These are phyloP conservation scores for Lomentospora prolificans DNA, from an alignment of 2,329 filamentous ascomycete species.

Conservation along the genomic window DNA sequence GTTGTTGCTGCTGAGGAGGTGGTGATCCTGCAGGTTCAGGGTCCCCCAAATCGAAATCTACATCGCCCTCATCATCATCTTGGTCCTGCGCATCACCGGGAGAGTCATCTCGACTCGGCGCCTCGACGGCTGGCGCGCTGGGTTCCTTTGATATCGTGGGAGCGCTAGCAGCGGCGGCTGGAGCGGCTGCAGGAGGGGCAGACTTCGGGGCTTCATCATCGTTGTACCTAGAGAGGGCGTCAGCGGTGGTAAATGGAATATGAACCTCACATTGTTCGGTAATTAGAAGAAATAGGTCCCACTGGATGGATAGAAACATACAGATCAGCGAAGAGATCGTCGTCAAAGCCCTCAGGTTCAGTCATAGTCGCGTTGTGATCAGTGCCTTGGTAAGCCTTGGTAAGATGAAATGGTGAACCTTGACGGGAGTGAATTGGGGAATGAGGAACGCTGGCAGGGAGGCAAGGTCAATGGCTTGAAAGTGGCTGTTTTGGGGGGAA, in stretches of 20 bases:
- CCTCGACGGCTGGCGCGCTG: background rate
- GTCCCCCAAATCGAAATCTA: slow-evolving; percentile 49
- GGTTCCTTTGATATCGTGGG: background rate
- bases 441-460: background rate
- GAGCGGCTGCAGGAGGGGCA: slow-evolving; percentile 17
- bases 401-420: background rate
- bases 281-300: background rate
- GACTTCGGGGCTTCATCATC: slow-evolving; percentile 14
- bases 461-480: no score
- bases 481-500: no score
- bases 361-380: slow-evolving; percentile 47
- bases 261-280: background rate
- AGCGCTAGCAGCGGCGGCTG: slow-evolving; percentile 14
- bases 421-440: no score
- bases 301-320: slow-evolving; percentile 37
- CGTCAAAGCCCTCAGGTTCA: slow-evolving; percentile 73
- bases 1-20: slow-evolving; percentile 14
- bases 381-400: slow-evolving; percentile 8
- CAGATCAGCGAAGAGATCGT: slow-evolving; percentile 94
- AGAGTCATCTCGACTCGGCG: background rate
- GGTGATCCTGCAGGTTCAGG: slow-evolving; percentile 18
- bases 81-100: slow-evolving; percentile 33
- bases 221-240: slow-evolving; percentile 10
- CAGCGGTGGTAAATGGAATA: background rate
- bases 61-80: slow-evolving; percentile 46